Evolutionary conservation across 108 stramenopile species (phyloP).

Genomic region (Asterionellopsis glacialis): DNA sequence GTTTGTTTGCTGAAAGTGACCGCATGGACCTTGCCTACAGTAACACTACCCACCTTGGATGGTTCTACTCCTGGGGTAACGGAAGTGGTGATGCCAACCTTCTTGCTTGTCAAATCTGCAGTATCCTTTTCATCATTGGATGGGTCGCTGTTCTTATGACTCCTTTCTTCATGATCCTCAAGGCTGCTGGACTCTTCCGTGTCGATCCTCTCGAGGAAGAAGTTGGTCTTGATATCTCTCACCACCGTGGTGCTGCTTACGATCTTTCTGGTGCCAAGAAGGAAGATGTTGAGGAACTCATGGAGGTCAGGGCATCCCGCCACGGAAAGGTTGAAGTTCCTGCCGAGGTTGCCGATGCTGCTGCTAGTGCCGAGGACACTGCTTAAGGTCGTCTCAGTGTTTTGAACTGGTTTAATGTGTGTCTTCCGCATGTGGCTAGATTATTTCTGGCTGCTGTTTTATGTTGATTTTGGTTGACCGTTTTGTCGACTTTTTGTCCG

Average conservation of each 20-base stretch:
- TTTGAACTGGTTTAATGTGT: too few species aligned
- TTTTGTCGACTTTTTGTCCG: too few species aligned
- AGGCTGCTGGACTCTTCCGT: conserved; percentile 69
- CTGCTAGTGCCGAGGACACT: conserved; percentile 8
- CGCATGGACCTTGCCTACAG: conserved; percentile 43
- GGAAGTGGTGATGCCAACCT: conserved; percentile 62
- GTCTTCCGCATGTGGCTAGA: too few species aligned
- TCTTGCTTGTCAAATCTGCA: conserved; percentile 56
- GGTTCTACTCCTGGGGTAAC: conserved; percentile 59
- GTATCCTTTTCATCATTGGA: conserved; percentile 64
- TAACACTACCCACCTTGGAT: conserved; percentile 26
- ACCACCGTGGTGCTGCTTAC: conserved; percentile 80
- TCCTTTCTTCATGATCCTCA: conserved; percentile 78
- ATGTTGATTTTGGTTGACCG: too few species aligned
- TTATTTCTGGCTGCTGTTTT: too few species aligned
- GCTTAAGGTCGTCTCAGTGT: conserved; percentile 1
- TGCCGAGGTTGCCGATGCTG: conserved; percentile 36
- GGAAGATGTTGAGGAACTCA: conserved; percentile 58
- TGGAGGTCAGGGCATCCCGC: conserved; percentile 51
- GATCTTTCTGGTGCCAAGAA: conserved; percentile 50
- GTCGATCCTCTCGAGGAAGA: conserved; percentile 81
- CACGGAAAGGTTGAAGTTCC: conserved; percentile 57
- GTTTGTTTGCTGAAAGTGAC: conserved; percentile 51
- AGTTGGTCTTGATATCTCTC: conserved; percentile 79
- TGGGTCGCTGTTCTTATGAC: conserved; percentile 75